These are phyloP conservation scores for Allantophomopsis cytisporea DNA, from an alignment of 2,329 filamentous ascomycete genomes.

Conservation along the genomic window DNA sequence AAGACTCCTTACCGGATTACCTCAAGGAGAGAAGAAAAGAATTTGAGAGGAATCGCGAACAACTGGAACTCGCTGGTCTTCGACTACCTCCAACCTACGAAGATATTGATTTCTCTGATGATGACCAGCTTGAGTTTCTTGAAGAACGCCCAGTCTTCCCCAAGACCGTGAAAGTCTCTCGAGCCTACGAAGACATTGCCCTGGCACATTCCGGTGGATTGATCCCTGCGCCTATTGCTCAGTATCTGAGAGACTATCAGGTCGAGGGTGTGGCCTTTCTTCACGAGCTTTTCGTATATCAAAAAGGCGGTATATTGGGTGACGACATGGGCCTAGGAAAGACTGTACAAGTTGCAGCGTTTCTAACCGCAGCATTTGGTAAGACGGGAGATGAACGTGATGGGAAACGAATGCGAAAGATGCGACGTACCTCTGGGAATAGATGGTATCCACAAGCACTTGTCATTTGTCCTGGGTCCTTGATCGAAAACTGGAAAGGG, in stretches of 20 bases:
- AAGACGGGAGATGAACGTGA: slow-evolving; percentile 88
- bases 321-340: slow-evolving; percentile 98
- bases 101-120: slow-evolving; percentile 63
- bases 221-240: slow-evolving; percentile 80
- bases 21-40: slow-evolving; percentile 50
- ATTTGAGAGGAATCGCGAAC: slow-evolving; percentile 50
- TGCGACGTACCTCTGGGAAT: slow-evolving; percentile 43
- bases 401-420: slow-evolving; percentile 74
- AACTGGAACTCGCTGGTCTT: slow-evolving; percentile 53
- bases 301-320: slow-evolving; percentile 74
- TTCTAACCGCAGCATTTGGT: slow-evolving; percentile 81
- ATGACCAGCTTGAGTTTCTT: slow-evolving; percentile 45
- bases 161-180: slow-evolving; percentile 45
- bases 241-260: slow-evolving; percentile 88
- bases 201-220: slow-evolving; percentile 64
- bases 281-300: slow-evolving; percentile 79
- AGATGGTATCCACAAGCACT: slow-evolving; percentile 75
- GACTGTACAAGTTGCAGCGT: slow-evolving; percentile 90
- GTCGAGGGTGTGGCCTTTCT: slow-evolving; percentile 74
- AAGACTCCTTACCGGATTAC: slow-evolving; percentile 51
- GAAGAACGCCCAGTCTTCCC: slow-evolving; percentile 59
- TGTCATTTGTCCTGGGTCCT: slow-evolving; percentile 75
- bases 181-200: slow-evolving; percentile 61
- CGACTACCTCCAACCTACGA: slow-evolving; percentile 67
- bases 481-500: slow-evolving; percentile 84